Conservation (phyloP, 1,284 basidiomycete species). For the Puccinia triticina region DNA sequence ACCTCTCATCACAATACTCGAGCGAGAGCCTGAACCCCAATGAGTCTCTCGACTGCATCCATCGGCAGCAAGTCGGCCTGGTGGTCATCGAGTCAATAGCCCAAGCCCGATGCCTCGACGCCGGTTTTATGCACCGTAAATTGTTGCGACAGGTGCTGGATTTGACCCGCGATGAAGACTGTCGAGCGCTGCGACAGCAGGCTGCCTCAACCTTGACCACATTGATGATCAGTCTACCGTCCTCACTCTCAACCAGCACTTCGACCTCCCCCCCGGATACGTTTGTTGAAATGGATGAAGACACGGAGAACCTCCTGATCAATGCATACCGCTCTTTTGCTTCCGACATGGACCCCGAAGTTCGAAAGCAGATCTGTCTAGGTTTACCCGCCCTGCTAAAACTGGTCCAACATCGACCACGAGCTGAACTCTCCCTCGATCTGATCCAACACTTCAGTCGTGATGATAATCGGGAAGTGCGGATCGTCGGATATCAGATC, state of each 20-base stretch:
- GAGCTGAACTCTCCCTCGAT: slow-evolving; percentile 21
- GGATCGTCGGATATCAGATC: slow-evolving; percentile 24
- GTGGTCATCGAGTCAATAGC: slow-evolving; percentile 40
- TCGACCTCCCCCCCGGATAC: background rate
- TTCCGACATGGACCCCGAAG: slow-evolving; percentile 23
- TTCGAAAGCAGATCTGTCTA: slow-evolving; percentile 44
- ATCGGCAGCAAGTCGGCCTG: slow-evolving; percentile 27
- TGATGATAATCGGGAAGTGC: slow-evolving; percentile 37
- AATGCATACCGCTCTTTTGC: slow-evolving; percentile 14
- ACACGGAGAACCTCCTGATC: slow-evolving; percentile 13
- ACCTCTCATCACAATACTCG: slow-evolving; percentile 21
- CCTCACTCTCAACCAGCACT: slow-evolving; percentile 7
- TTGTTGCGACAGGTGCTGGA: slow-evolving; percentile 25
- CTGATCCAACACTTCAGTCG: slow-evolving; percentile 19
- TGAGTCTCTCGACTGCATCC: background rate
- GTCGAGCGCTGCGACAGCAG: slow-evolving; percentile 35
- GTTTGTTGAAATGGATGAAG: background rate
- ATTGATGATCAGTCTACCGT: slow-evolving; percentile 25
- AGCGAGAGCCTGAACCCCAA: slow-evolving; percentile 16
- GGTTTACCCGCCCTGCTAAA: slow-evolving; percentile 31
- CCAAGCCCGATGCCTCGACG: slow-evolving; percentile 29
- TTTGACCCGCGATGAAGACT: slow-evolving; percentile 2
- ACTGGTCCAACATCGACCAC: slow-evolving; percentile 12
- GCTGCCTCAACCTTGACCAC: slow-evolving; percentile 30
- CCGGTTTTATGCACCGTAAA: slow-evolving; percentile 21